Conservation (phyloP, 1,284 basidiomycete species). For the Trichosporon coremiiforme region DNA sequence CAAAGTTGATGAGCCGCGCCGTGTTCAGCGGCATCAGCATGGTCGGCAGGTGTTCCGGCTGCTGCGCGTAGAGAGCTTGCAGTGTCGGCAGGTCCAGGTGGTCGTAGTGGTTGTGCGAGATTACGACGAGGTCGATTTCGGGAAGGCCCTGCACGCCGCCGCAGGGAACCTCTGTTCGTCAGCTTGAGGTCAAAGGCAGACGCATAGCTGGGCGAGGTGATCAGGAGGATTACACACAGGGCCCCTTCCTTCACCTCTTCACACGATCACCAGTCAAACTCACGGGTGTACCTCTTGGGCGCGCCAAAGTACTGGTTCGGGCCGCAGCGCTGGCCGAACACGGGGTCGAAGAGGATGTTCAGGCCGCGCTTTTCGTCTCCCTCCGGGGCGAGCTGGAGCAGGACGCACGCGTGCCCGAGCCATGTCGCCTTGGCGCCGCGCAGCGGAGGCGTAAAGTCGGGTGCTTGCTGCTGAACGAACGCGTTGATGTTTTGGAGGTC, state of each 20-base stretch:
- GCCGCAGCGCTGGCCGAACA: slow-evolving; percentile 67
- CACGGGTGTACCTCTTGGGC: slow-evolving; percentile 62
- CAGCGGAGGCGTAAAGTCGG: slow-evolving; percentile 24
- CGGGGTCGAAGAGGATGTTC: slow-evolving; percentile 72
- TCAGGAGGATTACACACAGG: too few relatives aligned
- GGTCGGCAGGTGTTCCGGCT: slow-evolving; percentile 52
- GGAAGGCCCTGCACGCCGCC: slow-evolving; percentile 63
- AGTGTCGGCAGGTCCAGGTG: slow-evolving; percentile 66
- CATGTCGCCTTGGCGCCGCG: slow-evolving; percentile 65
- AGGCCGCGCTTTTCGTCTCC: slow-evolving; percentile 59
- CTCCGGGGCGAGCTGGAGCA: slow-evolving; percentile 62
- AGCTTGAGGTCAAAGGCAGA: neutral
- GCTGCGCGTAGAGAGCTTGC: slow-evolving; percentile 43
- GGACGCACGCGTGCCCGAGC: slow-evolving; percentile 71
- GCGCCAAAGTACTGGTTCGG: slow-evolving; percentile 63
- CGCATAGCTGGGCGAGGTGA: too few relatives aligned
- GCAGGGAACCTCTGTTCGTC: slow-evolving; percentile 62
- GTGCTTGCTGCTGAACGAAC: slow-evolving; percentile 23
- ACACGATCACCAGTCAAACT: slow-evolving; percentile 21
- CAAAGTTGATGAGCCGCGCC: slow-evolving; percentile 55
- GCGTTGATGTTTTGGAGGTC: slow-evolving; percentile 34
- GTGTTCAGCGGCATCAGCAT: slow-evolving; percentile 69
- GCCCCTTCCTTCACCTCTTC: neutral
- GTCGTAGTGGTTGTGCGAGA: slow-evolving; percentile 70
- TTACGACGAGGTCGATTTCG: slow-evolving; percentile 65